These are phyloP conservation scores for Clarireedia homoeocarpa DNA, from an alignment of 2,329 filamentous ascomycete species.

Conservation along the genomic window DNA sequence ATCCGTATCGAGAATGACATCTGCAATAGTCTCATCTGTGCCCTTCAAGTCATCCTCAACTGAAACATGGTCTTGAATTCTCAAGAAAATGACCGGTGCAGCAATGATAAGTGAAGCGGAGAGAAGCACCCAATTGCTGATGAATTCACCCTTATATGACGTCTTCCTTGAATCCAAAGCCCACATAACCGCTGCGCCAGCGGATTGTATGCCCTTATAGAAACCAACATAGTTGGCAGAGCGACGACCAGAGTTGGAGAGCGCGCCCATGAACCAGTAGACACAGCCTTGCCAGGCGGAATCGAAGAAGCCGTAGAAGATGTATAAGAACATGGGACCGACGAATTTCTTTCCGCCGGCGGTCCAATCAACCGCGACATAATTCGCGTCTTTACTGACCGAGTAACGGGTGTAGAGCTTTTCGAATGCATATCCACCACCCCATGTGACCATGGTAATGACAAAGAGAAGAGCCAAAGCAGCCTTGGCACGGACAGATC, in stretches of 20 bases:
- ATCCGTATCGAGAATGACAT: conserved; percentile 42
- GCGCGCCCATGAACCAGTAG: conserved; percentile 93
- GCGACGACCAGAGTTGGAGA: conserved; percentile 88
- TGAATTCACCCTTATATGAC: conserved; percentile 66
- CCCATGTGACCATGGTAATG: conserved; percentile 74
- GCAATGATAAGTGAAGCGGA: conserved; percentile 68
- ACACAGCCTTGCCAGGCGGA: conserved; percentile 83
- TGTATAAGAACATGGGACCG: conserved; percentile 80
- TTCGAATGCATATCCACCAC: conserved; percentile 74
- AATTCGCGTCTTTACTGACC: conserved; percentile 11
- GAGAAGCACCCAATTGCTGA: conserved; percentile 67
- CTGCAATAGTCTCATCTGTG: conserved; percentile 72
- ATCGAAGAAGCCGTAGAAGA: conserved; percentile 86
- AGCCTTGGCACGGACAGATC: conserved; percentile 59
- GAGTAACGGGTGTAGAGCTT: conserved; percentile 47
- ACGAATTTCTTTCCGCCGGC: conserved; percentile 51
- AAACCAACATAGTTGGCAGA: conserved; percentile 86
- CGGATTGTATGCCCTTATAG: conserved; percentile 89
- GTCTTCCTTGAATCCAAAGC: conserved; percentile 55
- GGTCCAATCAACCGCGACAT: conserved; percentile 50
- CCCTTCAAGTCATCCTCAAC: conserved; percentile 78
- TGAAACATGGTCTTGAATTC: conserved; percentile 73
- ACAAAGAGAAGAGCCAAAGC: conserved; percentile 54
- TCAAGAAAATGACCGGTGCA: conserved; percentile 68
- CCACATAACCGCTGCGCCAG: conserved; percentile 71